Evolutionary conservation across 257 asterid species (phyloP).

Genomic region (Knoxia roxburghii): DNA sequence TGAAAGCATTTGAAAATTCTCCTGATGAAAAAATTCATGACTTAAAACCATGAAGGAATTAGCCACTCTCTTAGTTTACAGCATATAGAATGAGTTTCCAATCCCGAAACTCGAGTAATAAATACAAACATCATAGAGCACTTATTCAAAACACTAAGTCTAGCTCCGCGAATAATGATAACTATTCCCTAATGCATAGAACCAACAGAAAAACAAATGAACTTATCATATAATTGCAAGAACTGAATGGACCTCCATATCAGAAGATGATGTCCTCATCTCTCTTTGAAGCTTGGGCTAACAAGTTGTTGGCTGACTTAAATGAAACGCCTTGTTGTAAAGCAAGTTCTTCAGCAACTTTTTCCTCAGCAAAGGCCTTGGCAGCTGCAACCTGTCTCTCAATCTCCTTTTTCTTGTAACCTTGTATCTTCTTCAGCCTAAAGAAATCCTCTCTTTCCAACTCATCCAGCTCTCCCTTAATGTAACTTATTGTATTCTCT

Average conservation of each 20-base stretch:
- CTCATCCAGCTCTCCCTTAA: slow-evolving; percentile 47
- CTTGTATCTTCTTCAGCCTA: slow-evolving; percentile 48
- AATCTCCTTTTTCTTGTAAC: slow-evolving; percentile 38
- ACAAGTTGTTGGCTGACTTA: slow-evolving; percentile 22
- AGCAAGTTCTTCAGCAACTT: slow-evolving; percentile 31
- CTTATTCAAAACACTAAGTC: slow-evolving; percentile 19
- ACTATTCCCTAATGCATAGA: slow-evolving; percentile 8
- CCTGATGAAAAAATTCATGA: slow-evolving; percentile 1
- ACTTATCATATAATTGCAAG: slow-evolving; percentile 2
- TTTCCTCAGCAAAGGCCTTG: slow-evolving; percentile 26
- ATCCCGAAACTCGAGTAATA: slow-evolving; percentile 10
- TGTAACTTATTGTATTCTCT: slow-evolving; percentile 44
- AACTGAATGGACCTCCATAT: slow-evolving; percentile 17
- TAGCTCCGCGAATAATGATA: slow-evolving; percentile 1
- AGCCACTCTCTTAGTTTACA: slow-evolving; percentile 4
- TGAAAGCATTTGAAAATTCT: background rate
- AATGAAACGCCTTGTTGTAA: slow-evolving; percentile 32
- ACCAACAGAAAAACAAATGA: slow-evolving; percentile 13
- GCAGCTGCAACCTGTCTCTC: slow-evolving; percentile 36
- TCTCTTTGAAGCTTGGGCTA: slow-evolving; percentile 24
- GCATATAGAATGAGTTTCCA: slow-evolving; percentile 1
- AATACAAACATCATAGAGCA: slow-evolving; percentile 17
- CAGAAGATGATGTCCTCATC: slow-evolving; percentile 41
- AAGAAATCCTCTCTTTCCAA: slow-evolving; percentile 51
- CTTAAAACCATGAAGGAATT: background rate